These are phyloP conservation scores for Mycena leptocephala DNA, from an alignment of 768 basidiomycete genomes.

Conservation along the genomic window DNA sequence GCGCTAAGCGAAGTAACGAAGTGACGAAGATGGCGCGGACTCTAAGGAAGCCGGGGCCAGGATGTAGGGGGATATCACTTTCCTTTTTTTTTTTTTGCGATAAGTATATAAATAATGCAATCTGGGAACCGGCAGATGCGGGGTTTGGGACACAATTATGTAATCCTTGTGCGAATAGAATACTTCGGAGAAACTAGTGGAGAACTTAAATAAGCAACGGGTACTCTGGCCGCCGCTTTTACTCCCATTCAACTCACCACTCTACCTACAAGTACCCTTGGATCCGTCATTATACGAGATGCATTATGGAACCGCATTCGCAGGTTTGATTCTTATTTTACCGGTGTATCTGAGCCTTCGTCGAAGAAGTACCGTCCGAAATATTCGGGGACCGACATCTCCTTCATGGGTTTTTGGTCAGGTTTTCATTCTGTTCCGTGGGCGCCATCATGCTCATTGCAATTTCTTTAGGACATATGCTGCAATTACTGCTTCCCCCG, in stretches of 20 bases:
- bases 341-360: background rate
- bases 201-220: background rate
- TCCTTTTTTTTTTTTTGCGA: background rate
- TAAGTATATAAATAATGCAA: background rate
- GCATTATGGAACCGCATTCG: background rate
- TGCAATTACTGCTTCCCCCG: slow-evolving; percentile 7
- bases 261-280: background rate
- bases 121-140: background rate
- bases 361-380: background rate
- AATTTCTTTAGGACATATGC: slow-evolving; percentile 6
- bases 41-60: background rate
- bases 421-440: background rate
- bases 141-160: background rate
- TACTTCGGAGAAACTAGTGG: background rate
- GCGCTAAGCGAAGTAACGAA: too few species aligned
- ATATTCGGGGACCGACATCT: background rate
- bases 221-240: background rate
- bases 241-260: background rate
- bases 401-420: background rate
- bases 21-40: too few species aligned
- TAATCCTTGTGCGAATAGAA: background rate
- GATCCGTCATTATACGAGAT: background rate
- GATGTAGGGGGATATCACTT: background rate
- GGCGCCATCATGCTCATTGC: background rate
- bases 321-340: background rate